Conservation (phyloP, 2,329 filamentous ascomycete species). For the Trichophaea hybrida region DNA sequence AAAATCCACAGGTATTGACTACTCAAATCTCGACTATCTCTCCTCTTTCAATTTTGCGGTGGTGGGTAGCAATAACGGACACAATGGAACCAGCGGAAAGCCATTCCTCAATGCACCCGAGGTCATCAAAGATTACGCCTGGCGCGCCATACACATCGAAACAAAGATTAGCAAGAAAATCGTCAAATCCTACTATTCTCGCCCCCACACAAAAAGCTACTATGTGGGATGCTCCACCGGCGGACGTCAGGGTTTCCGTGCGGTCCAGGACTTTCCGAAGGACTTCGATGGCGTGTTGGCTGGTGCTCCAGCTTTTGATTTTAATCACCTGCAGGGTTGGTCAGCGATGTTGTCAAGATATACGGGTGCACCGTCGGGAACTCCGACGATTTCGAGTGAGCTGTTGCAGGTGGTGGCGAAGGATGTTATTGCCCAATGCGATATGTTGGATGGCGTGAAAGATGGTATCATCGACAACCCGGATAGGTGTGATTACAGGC, state of each 20-base stretch:
- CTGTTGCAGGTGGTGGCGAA: conserved; percentile 30
- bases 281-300: conserved; percentile 39
- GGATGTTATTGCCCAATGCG: conserved; percentile 38
- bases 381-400: conserved; percentile 27
- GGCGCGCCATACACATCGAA: conserved; percentile 6
- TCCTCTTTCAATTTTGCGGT: conserved; percentile 11
- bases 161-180: conserved; percentile 6
- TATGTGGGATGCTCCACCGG: conserved; percentile 38
- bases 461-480: conserved; percentile 36
- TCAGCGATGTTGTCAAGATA: conserved; percentile 33
- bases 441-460: conserved; percentile 36
- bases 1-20: not conserved
- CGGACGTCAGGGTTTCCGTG: conserved; percentile 36
- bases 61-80: conserved; percentile 11
- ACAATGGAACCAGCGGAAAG: conserved; percentile 1
- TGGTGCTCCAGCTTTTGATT: conserved; percentile 34
- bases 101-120: conserved; percentile 8
- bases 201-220: conserved; percentile 32
- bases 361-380: conserved; percentile 31
- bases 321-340: conserved; percentile 36
- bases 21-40: not conserved
- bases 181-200: conserved; percentile 9
- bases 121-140: conserved; percentile 13
- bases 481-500: conserved; percentile 29
- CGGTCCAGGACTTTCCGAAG: conserved; percentile 34